A percentile compares a stretch with the other conserved stretches of the same genome.
Conservation (phyloP, 2,329 filamentous ascomycete species). For the Verticillium dahliae region DNA sequence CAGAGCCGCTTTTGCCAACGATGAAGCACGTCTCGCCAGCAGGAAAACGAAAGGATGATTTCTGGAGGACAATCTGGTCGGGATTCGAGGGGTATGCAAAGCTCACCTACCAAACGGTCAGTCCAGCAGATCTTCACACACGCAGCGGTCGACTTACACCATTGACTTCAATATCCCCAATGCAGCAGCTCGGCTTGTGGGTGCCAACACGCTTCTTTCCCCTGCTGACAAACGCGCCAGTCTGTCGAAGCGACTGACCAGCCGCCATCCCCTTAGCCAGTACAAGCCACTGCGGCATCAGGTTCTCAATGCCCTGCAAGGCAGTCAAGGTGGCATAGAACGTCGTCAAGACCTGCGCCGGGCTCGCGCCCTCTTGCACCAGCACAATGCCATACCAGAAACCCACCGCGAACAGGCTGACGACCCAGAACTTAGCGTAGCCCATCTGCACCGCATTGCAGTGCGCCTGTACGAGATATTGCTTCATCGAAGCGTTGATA, state of each 20-base stretch:
- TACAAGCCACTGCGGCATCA: constrained; percentile 71
- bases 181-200: constrained; percentile 35
- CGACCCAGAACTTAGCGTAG: constrained; percentile 65
- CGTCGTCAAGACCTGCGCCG: constrained; percentile 70
- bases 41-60: constrained; percentile 62
- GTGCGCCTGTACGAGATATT: constrained; percentile 63
- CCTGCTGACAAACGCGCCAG: constrained; percentile 9
- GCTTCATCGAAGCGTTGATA: constrained; percentile 50
- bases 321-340: constrained; percentile 79
- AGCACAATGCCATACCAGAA: constrained; percentile 82
- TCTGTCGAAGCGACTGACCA: constrained; percentile 47
- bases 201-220: constrained; percentile 20
- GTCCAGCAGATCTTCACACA: not conserved
- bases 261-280: constrained; percentile 76
- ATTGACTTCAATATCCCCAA: constrained; percentile 63
- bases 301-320: constrained; percentile 65
- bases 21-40: constrained; percentile 71
- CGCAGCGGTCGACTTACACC: constrained; percentile 43
- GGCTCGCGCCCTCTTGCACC: constrained; percentile 50
- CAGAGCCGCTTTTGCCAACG: constrained; percentile 80
- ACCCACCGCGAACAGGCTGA: constrained; percentile 76
- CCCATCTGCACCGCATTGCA: constrained; percentile 67
- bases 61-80: constrained; percentile 49
- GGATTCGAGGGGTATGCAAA: constrained; percentile 76
- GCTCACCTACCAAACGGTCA: constrained; percentile 50